A percentile compares a stretch with the other conserved stretches of the same genome.
Conservation (phyloP, 495 filamentous ascomycete species). For the Talaromyces stipitatus region DNA sequence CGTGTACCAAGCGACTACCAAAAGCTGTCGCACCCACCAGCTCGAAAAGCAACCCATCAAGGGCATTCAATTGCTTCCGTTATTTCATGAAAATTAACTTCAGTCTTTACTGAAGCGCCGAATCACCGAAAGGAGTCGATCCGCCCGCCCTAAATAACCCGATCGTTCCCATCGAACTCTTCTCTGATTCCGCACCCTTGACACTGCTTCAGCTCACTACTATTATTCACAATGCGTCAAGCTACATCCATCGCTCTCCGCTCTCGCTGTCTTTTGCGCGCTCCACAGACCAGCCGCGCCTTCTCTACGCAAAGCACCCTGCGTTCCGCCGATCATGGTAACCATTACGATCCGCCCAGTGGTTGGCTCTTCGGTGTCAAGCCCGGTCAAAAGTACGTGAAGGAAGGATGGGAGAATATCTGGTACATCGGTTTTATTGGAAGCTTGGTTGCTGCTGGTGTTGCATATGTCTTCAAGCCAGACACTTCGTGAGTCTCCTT, state of each 20-base stretch:
- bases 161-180: not conserved
- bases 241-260: constrained; percentile 35
- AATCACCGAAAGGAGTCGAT: not conserved
- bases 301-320: constrained; percentile 38
- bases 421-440: constrained; percentile 88
- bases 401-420: constrained; percentile 90
- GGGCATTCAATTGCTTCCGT: not conserved
- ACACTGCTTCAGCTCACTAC: not conserved
- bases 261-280: constrained; percentile 31
- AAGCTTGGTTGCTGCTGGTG: constrained; percentile 60
- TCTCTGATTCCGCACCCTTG: not conserved
- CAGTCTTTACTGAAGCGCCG: not conserved
- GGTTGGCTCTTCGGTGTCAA: constrained; percentile 88
- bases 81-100: not conserved
- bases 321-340: constrained; percentile 51
- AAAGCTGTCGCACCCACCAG: not conserved
- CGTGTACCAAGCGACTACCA: constrained; percentile 14
- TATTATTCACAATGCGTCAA: constrained; percentile 30
- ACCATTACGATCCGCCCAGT: constrained; percentile 81
- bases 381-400: constrained; percentile 89
- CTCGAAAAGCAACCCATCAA: not conserved
- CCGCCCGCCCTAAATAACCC: not conserved
- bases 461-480: constrained; percentile 94
- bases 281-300: constrained; percentile 29
- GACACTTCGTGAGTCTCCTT: constrained; percentile 81